Base-by-base conservation (phyloP, 306 rosid genomes). In the Dalbergia oliveri region DNA sequence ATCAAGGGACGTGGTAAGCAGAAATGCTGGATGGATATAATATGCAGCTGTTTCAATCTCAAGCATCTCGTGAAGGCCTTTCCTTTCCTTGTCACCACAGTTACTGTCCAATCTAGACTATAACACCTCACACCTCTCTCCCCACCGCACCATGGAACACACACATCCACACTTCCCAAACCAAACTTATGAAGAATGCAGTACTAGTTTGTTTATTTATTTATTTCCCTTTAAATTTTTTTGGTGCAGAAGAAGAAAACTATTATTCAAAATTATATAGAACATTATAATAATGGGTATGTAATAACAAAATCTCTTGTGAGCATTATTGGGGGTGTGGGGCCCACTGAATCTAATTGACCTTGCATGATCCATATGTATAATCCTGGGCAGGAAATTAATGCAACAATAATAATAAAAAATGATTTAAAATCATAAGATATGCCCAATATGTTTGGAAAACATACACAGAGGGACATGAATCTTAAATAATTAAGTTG, bases 1-100 rank as follows among this genome's bases (percentile, higher is more conserved):
- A 51, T 51, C 16, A 51, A 5, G 41, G 41, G 41, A 37, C 7
- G 7, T 26, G 41, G 5, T 4, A 47, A 51, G 6, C 8, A 19
- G 18, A 13, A n/a, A 6, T 13, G n/a, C n/a, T 21, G 39, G 43
- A 57, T 37, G 31, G 31, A 26, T 26, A 26, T 26, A 26, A 26
- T 26, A 26, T n/a, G 21, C 13, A 73, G 35, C 4, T 41, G 51
- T 39, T 6, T 75, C 12, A 21, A 35, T 69, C 60, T 66, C 82
- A 44, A 12, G 86, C 7, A 63, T 71, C 85, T 76, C 78, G 85
- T 82, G 85, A 82, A 26, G 21, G 18, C 18, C 31, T 26, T 26
- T 26, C 53, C 82, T 71, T 69, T 82, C 60, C 53, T 49, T 44
- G 61, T 68, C 65, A 33, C 43, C 51, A 23, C 61, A 63, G 66